Evolutionary conservation across 176 grass and related monocot genomes (phyloP).

Genomic region (Guadua angustifolia): DNA sequence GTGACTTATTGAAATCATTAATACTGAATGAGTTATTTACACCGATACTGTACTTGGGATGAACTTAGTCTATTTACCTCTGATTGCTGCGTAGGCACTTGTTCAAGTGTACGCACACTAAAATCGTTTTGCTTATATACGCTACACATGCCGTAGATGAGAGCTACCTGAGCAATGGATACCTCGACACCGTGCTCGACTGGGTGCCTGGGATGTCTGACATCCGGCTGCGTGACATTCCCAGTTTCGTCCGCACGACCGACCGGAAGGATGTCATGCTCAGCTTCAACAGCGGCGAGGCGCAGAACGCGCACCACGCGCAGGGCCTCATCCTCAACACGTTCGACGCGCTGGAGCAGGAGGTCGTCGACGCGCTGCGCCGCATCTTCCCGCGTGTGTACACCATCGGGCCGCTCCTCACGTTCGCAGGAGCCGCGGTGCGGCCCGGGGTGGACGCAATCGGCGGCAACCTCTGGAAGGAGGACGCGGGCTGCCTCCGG

Average conservation of each 20-base stretch:
- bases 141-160: too few relatives aligned
- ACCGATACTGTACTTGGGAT: too few relatives aligned
- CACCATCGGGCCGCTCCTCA: constrained; percentile 53
- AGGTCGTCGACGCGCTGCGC: constrained; percentile 51
- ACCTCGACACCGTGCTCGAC: constrained; percentile 57
- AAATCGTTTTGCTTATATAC: too few relatives aligned
- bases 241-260: constrained; percentile 62
- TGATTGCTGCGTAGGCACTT: too few relatives aligned
- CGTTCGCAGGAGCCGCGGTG: constrained; percentile 12
- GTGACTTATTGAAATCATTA: too few relatives aligned
- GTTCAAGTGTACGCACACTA: too few relatives aligned
- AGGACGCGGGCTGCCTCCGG: constrained; percentile 56
- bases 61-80: too few relatives aligned
- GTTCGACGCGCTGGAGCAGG: constrained; percentile 58
- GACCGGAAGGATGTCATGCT: constrained; percentile 60
- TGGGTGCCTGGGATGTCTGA: constrained; percentile 51
- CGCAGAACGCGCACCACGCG: constrained; percentile 50
- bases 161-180: constrained; percentile 49
- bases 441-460: constrained; percentile 24
- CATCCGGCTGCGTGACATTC: constrained; percentile 58
- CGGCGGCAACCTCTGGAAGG: constrained; percentile 65
- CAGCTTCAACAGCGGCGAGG: constrained; percentile 45
- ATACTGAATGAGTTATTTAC: too few relatives aligned
- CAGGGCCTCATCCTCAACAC: constrained; percentile 67
- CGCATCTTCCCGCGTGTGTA: constrained; percentile 53